Percentiles rank a stretch among this genome's conserved stretches.
Conservation (phyloP, 257 asterid genomes). For the Linderniella brevidens region DNA sequence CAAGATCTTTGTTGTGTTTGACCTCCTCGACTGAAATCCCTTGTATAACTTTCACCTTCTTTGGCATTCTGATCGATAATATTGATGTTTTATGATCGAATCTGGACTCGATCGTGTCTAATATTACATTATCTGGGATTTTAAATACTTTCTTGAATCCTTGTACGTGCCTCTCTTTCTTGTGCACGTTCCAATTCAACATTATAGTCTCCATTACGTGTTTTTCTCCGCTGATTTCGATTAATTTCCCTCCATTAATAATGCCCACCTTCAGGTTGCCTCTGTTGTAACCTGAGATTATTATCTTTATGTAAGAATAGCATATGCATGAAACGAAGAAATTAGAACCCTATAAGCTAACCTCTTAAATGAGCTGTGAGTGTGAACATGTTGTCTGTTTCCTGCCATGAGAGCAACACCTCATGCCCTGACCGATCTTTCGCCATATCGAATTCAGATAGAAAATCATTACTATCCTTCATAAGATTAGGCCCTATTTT, state of each 20-base stretch:
- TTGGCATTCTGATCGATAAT: constrained; percentile 55
- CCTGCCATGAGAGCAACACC: constrained; percentile 42
- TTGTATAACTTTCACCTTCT: constrained; percentile 40
- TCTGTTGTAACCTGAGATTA: constrained; percentile 38
- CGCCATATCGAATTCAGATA: constrained; percentile 24
- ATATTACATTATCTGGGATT: constrained; percentile 57
- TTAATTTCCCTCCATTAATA: constrained; percentile 46
- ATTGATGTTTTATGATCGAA: constrained; percentile 40
- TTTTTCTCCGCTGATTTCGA: constrained; percentile 43
- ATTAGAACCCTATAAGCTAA: constrained; percentile 1
- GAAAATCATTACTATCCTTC: constrained; percentile 19
- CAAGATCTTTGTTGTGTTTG: background rate
- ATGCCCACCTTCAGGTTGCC: constrained; percentile 55
- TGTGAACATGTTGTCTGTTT: constrained; percentile 48
- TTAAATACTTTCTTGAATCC: constrained; percentile 52
- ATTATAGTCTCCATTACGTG: constrained; percentile 40
- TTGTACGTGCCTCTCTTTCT: constrained; percentile 33
- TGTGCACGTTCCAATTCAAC: constrained; percentile 40
- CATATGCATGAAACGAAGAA: background rate
- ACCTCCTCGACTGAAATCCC: constrained; percentile 15
- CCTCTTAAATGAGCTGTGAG: constrained; percentile 74
- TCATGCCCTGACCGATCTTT: constrained; percentile 24
- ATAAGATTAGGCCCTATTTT: no score
- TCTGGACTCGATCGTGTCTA: constrained; percentile 51
- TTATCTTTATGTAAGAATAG: background rate